Percentiles rank a stretch among this genome's conserved stretches.
phyloP scores from a whole-genome alignment of 768 basidiomycete species.

The Guyanaporus albipodus region DNA sequence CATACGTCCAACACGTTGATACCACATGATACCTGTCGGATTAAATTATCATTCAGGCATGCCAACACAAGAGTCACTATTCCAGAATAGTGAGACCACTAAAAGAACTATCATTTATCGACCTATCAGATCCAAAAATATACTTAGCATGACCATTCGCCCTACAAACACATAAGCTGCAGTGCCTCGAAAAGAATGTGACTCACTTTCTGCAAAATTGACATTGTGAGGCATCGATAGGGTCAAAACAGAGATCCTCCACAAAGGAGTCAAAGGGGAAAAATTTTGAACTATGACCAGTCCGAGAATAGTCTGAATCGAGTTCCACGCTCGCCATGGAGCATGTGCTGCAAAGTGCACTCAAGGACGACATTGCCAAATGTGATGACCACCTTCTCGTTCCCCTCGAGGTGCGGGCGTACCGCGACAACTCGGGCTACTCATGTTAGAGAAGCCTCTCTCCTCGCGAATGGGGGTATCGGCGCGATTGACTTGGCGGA shows the following conservation, averaged over 20 bases:
- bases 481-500: no score
- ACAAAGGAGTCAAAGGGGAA: conserved; percentile 4
- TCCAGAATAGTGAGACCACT: no score
- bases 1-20: no score
- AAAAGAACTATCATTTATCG: no score
- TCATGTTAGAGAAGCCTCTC: background rate
- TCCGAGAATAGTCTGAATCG: conserved; percentile 33
- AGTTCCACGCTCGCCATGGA: conserved; percentile 20
- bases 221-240: background rate
- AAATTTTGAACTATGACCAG: conserved; percentile 20
- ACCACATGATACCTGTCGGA: no score
- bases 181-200: background rate
- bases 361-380: conserved; percentile 20
- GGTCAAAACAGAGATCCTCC: conserved; percentile 1
- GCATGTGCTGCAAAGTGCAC: conserved; percentile 28
- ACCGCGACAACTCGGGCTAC: background rate
- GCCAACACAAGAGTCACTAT: no score
- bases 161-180: background rate
- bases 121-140: no score
- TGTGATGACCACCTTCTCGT: conserved; percentile 15
- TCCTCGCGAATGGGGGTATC: no score
- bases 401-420: conserved; percentile 9
- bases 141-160: background rate
- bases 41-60: no score
- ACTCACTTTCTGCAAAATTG: background rate